Evolutionary conservation across 2,329 filamentous ascomycete species (phyloP).

Genomic region (Dothiorella sarmentorum): DNA sequence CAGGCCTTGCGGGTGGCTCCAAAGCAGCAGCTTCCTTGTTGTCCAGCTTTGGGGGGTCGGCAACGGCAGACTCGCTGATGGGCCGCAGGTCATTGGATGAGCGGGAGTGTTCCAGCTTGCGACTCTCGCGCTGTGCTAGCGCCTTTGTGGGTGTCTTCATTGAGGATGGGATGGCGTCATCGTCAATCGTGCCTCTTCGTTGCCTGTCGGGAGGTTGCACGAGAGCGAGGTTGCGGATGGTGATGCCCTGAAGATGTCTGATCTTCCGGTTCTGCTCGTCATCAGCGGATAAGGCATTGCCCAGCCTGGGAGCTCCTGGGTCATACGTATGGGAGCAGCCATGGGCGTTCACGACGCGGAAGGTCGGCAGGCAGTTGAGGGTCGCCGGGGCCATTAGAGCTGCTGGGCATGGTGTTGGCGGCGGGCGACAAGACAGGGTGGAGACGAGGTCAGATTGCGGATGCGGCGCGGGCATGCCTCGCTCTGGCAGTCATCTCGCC

Average conservation of each 20-base stretch:
- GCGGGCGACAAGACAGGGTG: not conserved
- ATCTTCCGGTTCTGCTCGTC: slow-evolving; percentile 73
- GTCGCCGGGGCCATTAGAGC: slow-evolving; percentile 5
- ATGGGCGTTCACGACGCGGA: slow-evolving; percentile 34
- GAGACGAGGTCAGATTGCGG: not conserved
- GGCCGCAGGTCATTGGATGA: slow-evolving; percentile 54
- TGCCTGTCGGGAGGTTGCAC: slow-evolving; percentile 48
- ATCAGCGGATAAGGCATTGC: not conserved
- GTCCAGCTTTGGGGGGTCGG: slow-evolving; percentile 22
- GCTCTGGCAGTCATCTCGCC: not conserved
- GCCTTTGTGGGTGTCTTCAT: slow-evolving; percentile 67
- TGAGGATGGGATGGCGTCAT: slow-evolving; percentile 66
- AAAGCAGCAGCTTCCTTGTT: slow-evolving; percentile 25
- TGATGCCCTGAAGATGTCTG: slow-evolving; percentile 82
- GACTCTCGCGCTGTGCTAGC: slow-evolving; percentile 49
- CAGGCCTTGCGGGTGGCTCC: slow-evolving; percentile 31
- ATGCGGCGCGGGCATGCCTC: not conserved
- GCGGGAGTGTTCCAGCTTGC: slow-evolving; percentile 53
- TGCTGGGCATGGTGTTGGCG: slow-evolving; percentile 3
- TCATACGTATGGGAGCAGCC: slow-evolving; percentile 37
- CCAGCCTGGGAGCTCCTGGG: not conserved
- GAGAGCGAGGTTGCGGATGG: slow-evolving; percentile 81
- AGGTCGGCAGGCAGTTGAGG: not conserved
- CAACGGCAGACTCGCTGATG: slow-evolving; percentile 19
- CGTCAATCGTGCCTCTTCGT: slow-evolving; percentile 66